Conservation (phyloP, 1,139 yeast species). For the Candida frijolesensis region DNA sequence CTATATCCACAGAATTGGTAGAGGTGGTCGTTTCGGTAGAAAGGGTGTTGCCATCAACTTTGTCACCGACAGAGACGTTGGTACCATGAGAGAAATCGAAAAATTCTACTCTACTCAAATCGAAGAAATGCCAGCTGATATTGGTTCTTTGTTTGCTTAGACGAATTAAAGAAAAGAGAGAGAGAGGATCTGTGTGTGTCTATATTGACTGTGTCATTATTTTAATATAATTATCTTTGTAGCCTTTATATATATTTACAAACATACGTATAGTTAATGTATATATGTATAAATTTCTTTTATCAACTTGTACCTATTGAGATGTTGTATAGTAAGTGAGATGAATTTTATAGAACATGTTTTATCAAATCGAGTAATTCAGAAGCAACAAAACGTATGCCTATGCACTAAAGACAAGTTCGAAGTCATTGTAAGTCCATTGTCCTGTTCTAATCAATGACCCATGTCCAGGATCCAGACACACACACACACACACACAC, state of each 20-base stretch:
- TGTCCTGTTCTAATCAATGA: no score
- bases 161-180: slow-evolving; percentile 1
- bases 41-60: slow-evolving; percentile 99
- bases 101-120: slow-evolving; percentile 98
- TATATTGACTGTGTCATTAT: slow-evolving; percentile 7
- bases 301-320: not conserved
- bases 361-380: no score
- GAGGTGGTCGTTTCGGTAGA: slow-evolving; percentile 99
- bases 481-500: not conserved
- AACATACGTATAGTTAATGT: slow-evolving; percentile 1
- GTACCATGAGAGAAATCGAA: slow-evolving; percentile 96
- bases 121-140: slow-evolving; percentile 96
- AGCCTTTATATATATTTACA: slow-evolving; percentile 5
- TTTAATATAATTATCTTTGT: not conserved
- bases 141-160: slow-evolving; percentile 75
- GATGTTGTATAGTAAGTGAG: no score
- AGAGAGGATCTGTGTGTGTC: not conserved
- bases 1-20: slow-evolving; percentile 99
- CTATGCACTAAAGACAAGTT: no score
- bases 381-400: no score
- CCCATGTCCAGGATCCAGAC: no score
- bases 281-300: not conserved
- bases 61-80: slow-evolving; percentile 88
- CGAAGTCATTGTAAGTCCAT: no score
- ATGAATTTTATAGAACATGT: no score